A percentile compares a stretch with the other conserved stretches of the same genome.
These are phyloP conservation scores for Boletus bicolor DNA, from an alignment of 768 basidiomycete species.

Conservation along the genomic window DNA sequence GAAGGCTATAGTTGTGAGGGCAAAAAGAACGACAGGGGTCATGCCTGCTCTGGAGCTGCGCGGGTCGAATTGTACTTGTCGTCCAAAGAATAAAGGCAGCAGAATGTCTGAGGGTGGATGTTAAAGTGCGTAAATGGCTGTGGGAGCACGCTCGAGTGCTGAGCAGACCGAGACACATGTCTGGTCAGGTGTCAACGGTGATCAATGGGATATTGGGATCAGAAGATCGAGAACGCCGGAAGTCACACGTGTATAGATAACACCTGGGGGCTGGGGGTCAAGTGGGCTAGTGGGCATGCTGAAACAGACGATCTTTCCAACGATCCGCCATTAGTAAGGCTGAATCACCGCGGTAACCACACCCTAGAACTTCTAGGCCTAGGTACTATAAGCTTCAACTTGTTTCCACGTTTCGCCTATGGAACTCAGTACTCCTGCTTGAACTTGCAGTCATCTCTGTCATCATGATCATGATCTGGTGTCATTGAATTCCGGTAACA, in stretches of 20 bases:
- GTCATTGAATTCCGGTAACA: not conserved
- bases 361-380: too few species aligned
- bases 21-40: not conserved
- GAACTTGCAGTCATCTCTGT: not conserved
- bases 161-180: not conserved
- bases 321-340: too few species aligned
- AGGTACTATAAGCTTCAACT: too few species aligned
- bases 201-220: slow-evolving; percentile 1
- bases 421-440: not conserved
- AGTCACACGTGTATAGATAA: not conserved
- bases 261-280: not conserved
- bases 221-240: not conserved
- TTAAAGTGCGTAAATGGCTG: not conserved
- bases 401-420: too few species aligned
- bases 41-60: not conserved
- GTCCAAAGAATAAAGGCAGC: not conserved
- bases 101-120: not conserved
- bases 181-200: not conserved
- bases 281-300: not conserved
- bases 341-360: too few species aligned
- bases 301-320: not conserved
- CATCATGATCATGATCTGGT: not conserved
- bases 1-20: not conserved
- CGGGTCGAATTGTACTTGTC: not conserved
- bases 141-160: not conserved